Evolutionary conservation across 2,329 filamentous ascomycete species (phyloP), one percentile per base, ranked within the genome.

Genomic region (Cercospora zeae-maydis): DNA sequence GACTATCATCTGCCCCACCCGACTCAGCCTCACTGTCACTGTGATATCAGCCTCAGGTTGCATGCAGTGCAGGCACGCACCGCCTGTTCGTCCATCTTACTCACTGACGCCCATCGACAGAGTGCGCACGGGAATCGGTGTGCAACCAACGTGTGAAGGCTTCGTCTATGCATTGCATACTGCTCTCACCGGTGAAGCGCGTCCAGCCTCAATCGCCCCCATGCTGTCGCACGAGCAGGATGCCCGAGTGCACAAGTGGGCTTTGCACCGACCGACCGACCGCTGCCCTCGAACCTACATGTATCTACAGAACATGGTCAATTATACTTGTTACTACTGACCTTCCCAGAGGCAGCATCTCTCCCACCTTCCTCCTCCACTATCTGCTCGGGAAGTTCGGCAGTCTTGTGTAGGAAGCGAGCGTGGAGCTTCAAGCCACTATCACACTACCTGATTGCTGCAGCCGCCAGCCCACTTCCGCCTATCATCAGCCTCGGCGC

Each of bases 371-470:
- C 39, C 47, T 31, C 47, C 30, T 30, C 31, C 47, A 31, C 24
- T 52, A 31, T 52, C 27, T 21, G 47, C 47, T 21, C 21, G 27
- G 47, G 21, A 51, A 31, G 47, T n/a, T 21, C 47, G 11, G 47
- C 24, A 51, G 13, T 30, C 21, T 31, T 16, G 21, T 37, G 55
- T 13, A 31, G 33, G 36, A 45, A 58, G 11, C 37, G n/a, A 58
- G 24, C 21, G 31, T 13, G 24, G 37, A 49, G 37, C 55, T 31
- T 34, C 37, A 47, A 58, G 37, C 37, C 37, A 58, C 47, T 31
- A 52, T 52, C 47, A n/a, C 47, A 33, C 47, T 52, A 52, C n/a
- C n/a, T n/a, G n/a, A n/a, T 52, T 19, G 39, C 47, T 30, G 47
- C 47, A 52, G 47, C 47, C 24, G 3, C 24, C 24, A 30, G 21